phyloP scores from a whole-genome alignment of 768 basidiomycete genomes.

The Suillus decipiens region DNA sequence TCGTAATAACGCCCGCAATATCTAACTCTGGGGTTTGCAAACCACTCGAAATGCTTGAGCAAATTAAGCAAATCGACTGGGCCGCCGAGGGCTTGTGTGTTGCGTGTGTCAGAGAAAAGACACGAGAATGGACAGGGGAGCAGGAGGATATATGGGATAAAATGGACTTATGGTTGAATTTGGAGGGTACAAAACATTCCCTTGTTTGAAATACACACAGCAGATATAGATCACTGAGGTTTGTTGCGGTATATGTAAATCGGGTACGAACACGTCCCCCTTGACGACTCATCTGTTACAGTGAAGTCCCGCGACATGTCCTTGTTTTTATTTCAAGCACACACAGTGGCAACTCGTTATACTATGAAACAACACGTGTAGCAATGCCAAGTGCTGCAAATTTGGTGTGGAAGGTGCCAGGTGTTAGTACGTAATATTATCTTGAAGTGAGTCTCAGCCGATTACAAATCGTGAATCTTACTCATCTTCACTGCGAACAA shows the following conservation, averaged over 20 bases:
- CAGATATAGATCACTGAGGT: conserved; percentile 10
- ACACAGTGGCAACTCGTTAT: too few species aligned
- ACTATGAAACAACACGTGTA: conserved; percentile 3
- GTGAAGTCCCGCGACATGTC: conserved; percentile 26
- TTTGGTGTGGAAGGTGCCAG: not conserved
- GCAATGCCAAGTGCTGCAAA: not conserved
- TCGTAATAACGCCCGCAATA: conserved; percentile 70
- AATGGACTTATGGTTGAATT: conserved; percentile 58
- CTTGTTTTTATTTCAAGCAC: conserved; percentile 16
- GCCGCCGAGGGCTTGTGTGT: conserved; percentile 54
- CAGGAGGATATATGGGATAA: conserved; percentile 58
- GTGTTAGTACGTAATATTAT: not conserved
- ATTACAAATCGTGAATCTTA: too few species aligned
- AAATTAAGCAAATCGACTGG: conserved; percentile 63
- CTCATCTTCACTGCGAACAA: not conserved
- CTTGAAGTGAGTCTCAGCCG: too few species aligned
- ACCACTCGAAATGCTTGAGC: conserved; percentile 70
- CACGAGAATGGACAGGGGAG: conserved; percentile 65
- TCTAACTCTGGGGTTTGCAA: conserved; percentile 62
- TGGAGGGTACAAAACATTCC: conserved; percentile 14
- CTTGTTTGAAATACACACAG: conserved; percentile 2
- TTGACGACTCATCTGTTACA: conserved; percentile 21
- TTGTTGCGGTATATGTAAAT: conserved; percentile 7
- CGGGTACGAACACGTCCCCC: not conserved
- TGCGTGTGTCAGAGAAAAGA: conserved; percentile 58